Conservation (phyloP, 2,329 filamentous ascomycete species). For the Zasmidium cellare region DNA sequence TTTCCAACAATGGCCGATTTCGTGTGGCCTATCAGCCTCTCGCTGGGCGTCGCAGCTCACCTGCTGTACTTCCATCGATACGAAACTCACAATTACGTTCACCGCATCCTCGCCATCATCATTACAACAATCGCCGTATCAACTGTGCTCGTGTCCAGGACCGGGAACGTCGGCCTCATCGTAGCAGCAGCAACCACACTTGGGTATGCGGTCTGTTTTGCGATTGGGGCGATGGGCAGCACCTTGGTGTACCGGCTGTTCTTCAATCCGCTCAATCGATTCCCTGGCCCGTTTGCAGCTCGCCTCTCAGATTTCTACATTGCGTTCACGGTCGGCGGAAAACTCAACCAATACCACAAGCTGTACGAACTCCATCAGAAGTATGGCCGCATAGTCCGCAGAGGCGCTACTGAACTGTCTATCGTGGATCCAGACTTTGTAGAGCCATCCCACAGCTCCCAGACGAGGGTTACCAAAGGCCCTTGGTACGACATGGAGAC, state of each 20-base stretch:
- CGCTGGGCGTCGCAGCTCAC: slow-evolving; percentile 19
- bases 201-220: slow-evolving; percentile 4
- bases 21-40: background rate
- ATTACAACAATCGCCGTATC: slow-evolving; percentile 1
- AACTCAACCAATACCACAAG: slow-evolving; percentile 29
- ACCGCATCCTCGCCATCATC: slow-evolving; percentile 15
- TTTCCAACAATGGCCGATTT: background rate
- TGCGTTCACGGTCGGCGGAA: slow-evolving; percentile 23
- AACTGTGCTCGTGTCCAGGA: slow-evolving; percentile 6
- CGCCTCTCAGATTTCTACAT: slow-evolving; percentile 36
- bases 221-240: slow-evolving; percentile 27
- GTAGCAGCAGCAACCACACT: slow-evolving; percentile 4
- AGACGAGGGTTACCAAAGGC: slow-evolving; percentile 42
- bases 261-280: slow-evolving; percentile 33
- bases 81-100: slow-evolving; percentile 23
- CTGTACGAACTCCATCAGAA: slow-evolving; percentile 33
- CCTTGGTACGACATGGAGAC: slow-evolving; percentile 41
- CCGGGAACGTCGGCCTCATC: slow-evolving; percentile 1
- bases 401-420: slow-evolving; percentile 39
- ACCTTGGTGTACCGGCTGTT: slow-evolving; percentile 38
- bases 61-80: slow-evolving; percentile 26
- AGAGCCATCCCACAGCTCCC: slow-evolving; percentile 37
- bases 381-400: slow-evolving; percentile 36
- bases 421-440: slow-evolving; percentile 38
- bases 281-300: slow-evolving; percentile 35